A percentile compares a stretch with the other conserved stretches of the same genome.
These are phyloP conservation scores for Coprinellus micaceus DNA, from an alignment of 768 basidiomycete species.

Conservation along the genomic window DNA sequence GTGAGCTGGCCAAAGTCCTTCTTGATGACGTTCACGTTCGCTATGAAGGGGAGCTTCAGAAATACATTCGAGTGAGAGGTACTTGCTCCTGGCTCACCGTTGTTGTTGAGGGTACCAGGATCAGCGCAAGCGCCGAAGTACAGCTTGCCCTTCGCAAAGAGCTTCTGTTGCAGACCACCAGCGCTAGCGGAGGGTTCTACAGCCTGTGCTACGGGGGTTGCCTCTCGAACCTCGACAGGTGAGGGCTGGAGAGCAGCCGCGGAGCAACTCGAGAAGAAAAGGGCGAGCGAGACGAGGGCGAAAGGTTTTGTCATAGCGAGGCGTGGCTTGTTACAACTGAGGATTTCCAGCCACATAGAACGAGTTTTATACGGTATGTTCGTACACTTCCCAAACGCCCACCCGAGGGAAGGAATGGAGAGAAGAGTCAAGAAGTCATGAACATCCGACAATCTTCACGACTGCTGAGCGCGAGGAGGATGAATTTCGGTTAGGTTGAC, in stretches of 20 bases:
- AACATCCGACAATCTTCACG: not conserved
- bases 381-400: too few relatives aligned
- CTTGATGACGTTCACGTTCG: conserved; percentile 28
- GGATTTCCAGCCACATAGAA: not conserved
- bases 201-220: not conserved
- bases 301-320: conserved; percentile 22
- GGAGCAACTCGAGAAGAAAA: conserved; percentile 12
- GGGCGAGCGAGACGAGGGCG: conserved; percentile 21
- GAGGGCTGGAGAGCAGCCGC: not conserved
- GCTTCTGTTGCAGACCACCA: conserved; percentile 22
- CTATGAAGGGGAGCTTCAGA: conserved; percentile 14
- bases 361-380: not conserved
- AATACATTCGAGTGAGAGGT: too few relatives aligned
- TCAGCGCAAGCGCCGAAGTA: conserved; percentile 30
- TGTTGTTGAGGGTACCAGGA: conserved; percentile 24
- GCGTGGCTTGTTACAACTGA: not conserved
- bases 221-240: not conserved
- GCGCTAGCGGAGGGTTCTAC: conserved; percentile 8
- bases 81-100: conserved; percentile 19
- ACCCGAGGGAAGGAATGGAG: not conserved
- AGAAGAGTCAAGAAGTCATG: not conserved
- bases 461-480: not conserved
- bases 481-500: not conserved
- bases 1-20: conserved; percentile 37
- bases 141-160: conserved; percentile 27